phyloP scores from a whole-genome alignment of 108 stramenopile species.

The Stephanodiscus triporus region DNA sequence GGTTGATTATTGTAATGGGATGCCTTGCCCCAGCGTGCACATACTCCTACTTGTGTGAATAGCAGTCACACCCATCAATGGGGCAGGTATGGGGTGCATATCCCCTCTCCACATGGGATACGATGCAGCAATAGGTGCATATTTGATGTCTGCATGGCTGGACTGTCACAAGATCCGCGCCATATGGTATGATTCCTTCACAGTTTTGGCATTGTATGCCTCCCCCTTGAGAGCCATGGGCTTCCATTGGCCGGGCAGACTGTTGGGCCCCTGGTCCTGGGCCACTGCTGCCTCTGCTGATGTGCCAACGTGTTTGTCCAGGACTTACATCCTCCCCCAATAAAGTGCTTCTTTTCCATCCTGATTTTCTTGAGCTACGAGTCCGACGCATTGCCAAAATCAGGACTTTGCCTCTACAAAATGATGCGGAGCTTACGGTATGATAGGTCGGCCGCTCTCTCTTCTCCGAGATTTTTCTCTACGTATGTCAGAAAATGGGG shows the following conservation, averaged over 20 bases:
- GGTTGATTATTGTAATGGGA: neutral
- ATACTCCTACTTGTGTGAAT: neutral
- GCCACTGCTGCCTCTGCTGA: too few relatives aligned
- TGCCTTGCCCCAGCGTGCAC: neutral
- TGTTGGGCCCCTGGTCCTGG: too few relatives aligned
- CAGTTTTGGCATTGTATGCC: neutral
- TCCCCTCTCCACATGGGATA: neutral
- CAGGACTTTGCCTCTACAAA: too few relatives aligned
- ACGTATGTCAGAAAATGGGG: neutral
- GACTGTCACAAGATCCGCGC: neutral
- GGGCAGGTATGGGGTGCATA: neutral
- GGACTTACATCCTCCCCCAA: too few relatives aligned
- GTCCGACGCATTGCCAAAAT: too few relatives aligned
- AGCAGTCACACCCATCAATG: neutral
- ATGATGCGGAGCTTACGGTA: neutral
- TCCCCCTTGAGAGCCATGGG: too few relatives aligned
- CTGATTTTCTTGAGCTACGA: too few relatives aligned
- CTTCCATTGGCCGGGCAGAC: too few relatives aligned
- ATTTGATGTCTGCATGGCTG: neutral
- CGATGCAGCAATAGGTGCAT: constrained; percentile 1
- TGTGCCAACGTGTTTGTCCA: too few relatives aligned
- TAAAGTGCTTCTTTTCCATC: too few relatives aligned
- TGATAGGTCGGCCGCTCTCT: neutral
- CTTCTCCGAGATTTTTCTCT: neutral
- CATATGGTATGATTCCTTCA: neutral